Percentiles rank a stretch among this genome's conserved stretches.
These are phyloP conservation scores for Blastocystis sp. DNA, from an alignment of 352 stramenopile species.

Conservation along the genomic window DNA sequence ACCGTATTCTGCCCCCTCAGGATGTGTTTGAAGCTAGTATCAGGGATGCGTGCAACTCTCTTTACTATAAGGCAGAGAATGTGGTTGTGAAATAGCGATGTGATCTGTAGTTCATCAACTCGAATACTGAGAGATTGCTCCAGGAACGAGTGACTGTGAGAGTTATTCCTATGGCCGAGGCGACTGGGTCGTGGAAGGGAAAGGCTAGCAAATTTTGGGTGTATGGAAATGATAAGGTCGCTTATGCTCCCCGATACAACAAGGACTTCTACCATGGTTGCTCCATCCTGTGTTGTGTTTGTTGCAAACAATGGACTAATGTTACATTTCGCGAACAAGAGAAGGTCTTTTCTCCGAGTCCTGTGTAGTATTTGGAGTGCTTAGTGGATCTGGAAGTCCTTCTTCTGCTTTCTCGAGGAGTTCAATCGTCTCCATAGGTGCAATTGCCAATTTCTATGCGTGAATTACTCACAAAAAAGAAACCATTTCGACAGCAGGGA, in stretches of 20 bases:
- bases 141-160: constrained; percentile 46
- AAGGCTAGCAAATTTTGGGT: constrained; percentile 38
- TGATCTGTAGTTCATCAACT: background rate
- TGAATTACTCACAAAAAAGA: background rate
- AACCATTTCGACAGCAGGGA: constrained; percentile 45
- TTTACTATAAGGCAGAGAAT: constrained; percentile 25
- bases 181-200: constrained; percentile 22
- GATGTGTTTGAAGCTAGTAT: constrained; percentile 17
- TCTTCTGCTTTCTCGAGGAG: constrained; percentile 4
- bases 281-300: constrained; percentile 32
- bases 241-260: background rate
- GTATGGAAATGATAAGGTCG: constrained; percentile 27
- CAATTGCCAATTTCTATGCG: background rate
- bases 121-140: background rate
- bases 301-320: background rate
- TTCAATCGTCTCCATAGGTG: constrained; percentile 31
- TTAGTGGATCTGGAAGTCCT: background rate
- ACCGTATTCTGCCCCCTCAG: constrained; percentile 26
- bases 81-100: background rate
- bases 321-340: constrained; percentile 56
- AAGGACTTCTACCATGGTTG: constrained; percentile 44
- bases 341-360: background rate
- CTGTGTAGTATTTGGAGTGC: background rate
- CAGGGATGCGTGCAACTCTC: background rate
- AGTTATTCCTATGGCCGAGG: constrained; percentile 23